These are phyloP conservation scores for Kodamaea sp. DNA, from an alignment of 1,139 yeast genomes.

Conservation along the genomic window DNA sequence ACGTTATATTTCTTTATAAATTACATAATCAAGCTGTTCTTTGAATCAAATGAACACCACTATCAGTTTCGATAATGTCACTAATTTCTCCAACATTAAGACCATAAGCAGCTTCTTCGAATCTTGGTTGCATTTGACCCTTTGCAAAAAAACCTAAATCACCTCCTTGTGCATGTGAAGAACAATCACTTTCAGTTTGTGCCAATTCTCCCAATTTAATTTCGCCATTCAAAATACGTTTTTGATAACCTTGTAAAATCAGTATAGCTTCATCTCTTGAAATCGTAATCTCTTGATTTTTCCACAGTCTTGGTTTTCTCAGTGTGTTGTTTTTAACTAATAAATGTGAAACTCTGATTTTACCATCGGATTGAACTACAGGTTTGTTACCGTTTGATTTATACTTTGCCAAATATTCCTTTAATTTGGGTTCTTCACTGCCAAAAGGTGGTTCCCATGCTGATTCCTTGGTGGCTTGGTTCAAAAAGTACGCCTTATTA, in stretches of 20 bases:
- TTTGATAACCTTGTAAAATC: slow-evolving; percentile 56
- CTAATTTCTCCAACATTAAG: slow-evolving; percentile 82
- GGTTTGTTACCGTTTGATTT: slow-evolving; percentile 56
- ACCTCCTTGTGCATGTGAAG: slow-evolving; percentile 83
- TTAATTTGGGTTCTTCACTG: slow-evolving; percentile 60
- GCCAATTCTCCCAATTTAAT: slow-evolving; percentile 71
- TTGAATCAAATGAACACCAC: slow-evolving; percentile 86
- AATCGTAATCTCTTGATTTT: slow-evolving; percentile 67
- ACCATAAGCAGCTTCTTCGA: slow-evolving; percentile 82
- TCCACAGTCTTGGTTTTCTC: slow-evolving; percentile 92
- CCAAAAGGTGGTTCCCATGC: slow-evolving; percentile 93
- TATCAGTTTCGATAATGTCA: slow-evolving; percentile 79
- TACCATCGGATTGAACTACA: slow-evolving; percentile 49
- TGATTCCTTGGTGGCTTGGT: slow-evolving; percentile 67
- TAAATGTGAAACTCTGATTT: slow-evolving; percentile 55
- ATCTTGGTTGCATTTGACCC: slow-evolving; percentile 93
- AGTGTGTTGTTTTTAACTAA: slow-evolving; percentile 78
- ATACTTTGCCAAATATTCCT: slow-evolving; percentile 49
- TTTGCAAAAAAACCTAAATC: slow-evolving; percentile 85
- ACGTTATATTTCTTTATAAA: too few relatives aligned
- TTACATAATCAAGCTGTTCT: slow-evolving; percentile 55
- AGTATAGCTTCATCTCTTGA: slow-evolving; percentile 81
- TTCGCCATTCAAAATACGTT: slow-evolving; percentile 66
- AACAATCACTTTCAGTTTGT: slow-evolving; percentile 80
- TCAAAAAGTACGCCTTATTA: slow-evolving; percentile 77